These are phyloP conservation scores for Trichoderma hamatum DNA, from an alignment of 2,329 filamentous ascomycete species.

Conservation along the genomic window DNA sequence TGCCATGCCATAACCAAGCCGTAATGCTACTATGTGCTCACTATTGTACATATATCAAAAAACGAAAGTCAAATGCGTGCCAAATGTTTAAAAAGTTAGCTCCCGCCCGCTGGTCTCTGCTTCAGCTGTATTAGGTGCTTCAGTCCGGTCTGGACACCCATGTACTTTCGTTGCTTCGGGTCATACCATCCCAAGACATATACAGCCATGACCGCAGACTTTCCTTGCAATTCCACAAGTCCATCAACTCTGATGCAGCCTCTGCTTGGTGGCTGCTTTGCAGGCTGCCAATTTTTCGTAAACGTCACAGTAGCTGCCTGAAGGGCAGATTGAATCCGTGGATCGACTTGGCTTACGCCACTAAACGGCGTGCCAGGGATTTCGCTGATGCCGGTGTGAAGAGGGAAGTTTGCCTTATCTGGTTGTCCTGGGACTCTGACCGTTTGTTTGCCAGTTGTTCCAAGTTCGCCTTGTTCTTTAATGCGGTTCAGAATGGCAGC, in stretches of 20 bases:
- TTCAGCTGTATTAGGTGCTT: slow-evolving; percentile 49
- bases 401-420: slow-evolving; percentile 34
- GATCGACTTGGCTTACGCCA: slow-evolving; percentile 41
- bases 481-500: slow-evolving; percentile 38
- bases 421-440: slow-evolving; percentile 33
- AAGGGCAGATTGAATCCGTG: slow-evolving; percentile 40
- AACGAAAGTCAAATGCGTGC: slow-evolving; percentile 8
- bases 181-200: slow-evolving; percentile 60
- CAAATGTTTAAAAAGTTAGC: slow-evolving; percentile 2
- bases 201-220: slow-evolving; percentile 51
- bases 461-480: slow-evolving; percentile 34
- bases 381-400: slow-evolving; percentile 34
- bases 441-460: slow-evolving; percentile 33
- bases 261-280: slow-evolving; percentile 48
- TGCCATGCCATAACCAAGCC: slow-evolving; percentile 16
- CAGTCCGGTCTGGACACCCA: slow-evolving; percentile 46
- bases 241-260: slow-evolving; percentile 59
- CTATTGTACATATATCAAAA: slow-evolving; percentile 20
- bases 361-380: slow-evolving; percentile 35
- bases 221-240: slow-evolving; percentile 55
- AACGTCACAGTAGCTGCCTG: slow-evolving; percentile 43
- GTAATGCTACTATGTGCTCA: slow-evolving; percentile 11
- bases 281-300: slow-evolving; percentile 51
- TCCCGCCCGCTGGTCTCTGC: slow-evolving; percentile 41
- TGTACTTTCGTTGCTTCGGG: slow-evolving; percentile 55